A percentile compares a stretch with the other conserved stretches of the same genome.
Evolutionary conservation across 352 stramenopile species (phyloP).

Genomic region (Blastocystis sp.): DNA sequence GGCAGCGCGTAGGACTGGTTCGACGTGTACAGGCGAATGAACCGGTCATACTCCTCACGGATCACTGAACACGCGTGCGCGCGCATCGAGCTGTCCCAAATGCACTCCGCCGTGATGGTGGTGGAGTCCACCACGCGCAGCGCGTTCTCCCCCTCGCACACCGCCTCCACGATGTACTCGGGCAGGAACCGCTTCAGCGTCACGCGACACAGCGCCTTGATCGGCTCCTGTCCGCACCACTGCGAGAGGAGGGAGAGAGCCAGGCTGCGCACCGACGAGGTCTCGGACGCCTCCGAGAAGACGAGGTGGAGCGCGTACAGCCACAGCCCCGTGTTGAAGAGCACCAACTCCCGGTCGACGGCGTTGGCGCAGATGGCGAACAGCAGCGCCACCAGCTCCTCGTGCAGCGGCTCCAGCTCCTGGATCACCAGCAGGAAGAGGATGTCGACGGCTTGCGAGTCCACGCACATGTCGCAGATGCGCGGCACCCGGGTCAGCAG

Average conservation of each 20-base stretch:
- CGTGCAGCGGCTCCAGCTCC: neutral
- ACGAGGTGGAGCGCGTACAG: slow-evolving; percentile 33
- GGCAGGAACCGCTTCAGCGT: slow-evolving; percentile 34
- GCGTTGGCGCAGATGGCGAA: neutral
- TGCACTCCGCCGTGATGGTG: slow-evolving; percentile 26
- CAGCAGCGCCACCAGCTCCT: neutral
- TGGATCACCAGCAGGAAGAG: slow-evolving; percentile 5
- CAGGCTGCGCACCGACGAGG: neutral
- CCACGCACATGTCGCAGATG: neutral
- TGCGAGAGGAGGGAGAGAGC: neutral
- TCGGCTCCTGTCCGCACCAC: slow-evolving; percentile 12
- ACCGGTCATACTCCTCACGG: neutral
- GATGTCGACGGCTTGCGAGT: slow-evolving; percentile 7
- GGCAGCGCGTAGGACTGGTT: neutral
- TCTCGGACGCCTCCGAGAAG: neutral
- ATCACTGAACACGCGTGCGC: neutral
- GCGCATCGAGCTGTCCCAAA: slow-evolving; percentile 31
- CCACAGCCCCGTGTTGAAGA: slow-evolving; percentile 33
- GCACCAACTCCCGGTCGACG: neutral
- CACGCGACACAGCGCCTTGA: slow-evolving; percentile 32
- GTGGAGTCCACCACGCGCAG: slow-evolving; percentile 4
- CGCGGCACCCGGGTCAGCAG: neutral
- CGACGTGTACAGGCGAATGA: neutral
- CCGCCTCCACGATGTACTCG: slow-evolving; percentile 12
- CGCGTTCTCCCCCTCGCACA: neutral